These are phyloP conservation scores for Peronospora belbahrii DNA, from an alignment of 352 stramenopile genomes.

Conservation along the genomic window DNA sequence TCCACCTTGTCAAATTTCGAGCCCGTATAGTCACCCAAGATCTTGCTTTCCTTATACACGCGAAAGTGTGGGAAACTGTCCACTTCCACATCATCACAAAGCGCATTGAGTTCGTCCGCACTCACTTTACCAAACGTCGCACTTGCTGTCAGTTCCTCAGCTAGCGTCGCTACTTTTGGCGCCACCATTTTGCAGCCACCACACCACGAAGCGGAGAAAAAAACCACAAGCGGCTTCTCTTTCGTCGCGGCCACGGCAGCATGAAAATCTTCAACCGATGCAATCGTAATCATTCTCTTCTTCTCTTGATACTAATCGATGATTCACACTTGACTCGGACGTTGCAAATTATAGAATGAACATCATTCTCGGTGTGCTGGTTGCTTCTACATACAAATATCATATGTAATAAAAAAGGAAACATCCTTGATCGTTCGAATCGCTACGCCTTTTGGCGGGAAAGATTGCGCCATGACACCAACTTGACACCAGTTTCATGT, in stretches of 20 bases:
- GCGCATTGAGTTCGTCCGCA: constrained; percentile 51
- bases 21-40: constrained; percentile 54
- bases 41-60: constrained; percentile 54
- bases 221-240: constrained; percentile 36
- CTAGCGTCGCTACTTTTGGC: constrained; percentile 42
- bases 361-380: not conserved
- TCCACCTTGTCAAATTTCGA: constrained; percentile 69
- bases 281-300: constrained; percentile 29
- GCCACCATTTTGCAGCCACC: constrained; percentile 57
- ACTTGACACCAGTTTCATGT: not conserved
- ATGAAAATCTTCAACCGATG: constrained; percentile 37
- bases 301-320: not conserved
- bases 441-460: constrained; percentile 17
- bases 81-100: constrained; percentile 67
- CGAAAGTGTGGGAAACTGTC: constrained; percentile 72
- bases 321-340: constrained; percentile 8
- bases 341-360: constrained; percentile 30
- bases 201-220: constrained; percentile 60
- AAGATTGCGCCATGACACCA: constrained; percentile 18
- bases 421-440: constrained; percentile 7
- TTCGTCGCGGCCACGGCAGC: constrained; percentile 19
- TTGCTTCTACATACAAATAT: constrained; percentile 16
- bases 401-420: not conserved
- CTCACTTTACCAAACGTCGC: constrained; percentile 44
- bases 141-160: constrained; percentile 25